Evolutionary conservation across 1,139 yeast species (phyloP).

Genomic region (Sporopachydermia cereana): DNA sequence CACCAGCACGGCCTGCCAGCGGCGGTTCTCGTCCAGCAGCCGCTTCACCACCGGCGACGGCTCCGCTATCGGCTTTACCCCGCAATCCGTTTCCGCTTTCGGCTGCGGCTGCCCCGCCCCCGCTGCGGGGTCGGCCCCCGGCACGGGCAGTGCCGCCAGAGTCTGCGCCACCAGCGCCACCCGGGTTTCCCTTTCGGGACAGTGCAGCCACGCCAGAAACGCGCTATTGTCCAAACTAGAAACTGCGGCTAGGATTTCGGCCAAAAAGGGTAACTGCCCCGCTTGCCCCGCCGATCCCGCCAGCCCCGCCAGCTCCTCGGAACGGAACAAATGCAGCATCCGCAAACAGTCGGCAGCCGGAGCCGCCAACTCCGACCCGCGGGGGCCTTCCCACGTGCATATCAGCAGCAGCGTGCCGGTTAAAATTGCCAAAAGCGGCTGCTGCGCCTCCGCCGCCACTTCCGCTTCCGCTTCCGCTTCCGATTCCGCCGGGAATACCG

Average conservation of each 20-base stretch:
- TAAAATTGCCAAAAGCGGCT: too few relatives aligned
- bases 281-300: neutral
- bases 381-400: too few relatives aligned
- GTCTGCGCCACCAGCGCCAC: neutral
- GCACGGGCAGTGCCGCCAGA: neutral
- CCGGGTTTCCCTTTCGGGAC: neutral
- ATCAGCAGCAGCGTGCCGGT: too few relatives aligned
- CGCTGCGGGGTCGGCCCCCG: neutral
- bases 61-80: too few relatives aligned
- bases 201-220: neutral
- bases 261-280: neutral
- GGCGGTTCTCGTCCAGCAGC: neutral
- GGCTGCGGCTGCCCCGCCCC: neutral
- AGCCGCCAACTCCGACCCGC: too few relatives aligned
- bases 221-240: neutral
- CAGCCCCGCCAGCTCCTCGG: neutral
- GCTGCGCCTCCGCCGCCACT: too few relatives aligned
- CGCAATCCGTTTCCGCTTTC: too few relatives aligned
- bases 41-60: neutral
- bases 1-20: neutral
- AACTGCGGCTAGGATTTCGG: neutral
- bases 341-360: neutral
- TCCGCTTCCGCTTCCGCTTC: too few relatives aligned
- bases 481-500: neutral
- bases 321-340: neutral